Percentiles rank a stretch among this genome's conserved stretches.
phyloP scores from a whole-genome alignment of 495 filamentous ascomycete species.

The Rostrohypoxylon terebratum region DNA sequence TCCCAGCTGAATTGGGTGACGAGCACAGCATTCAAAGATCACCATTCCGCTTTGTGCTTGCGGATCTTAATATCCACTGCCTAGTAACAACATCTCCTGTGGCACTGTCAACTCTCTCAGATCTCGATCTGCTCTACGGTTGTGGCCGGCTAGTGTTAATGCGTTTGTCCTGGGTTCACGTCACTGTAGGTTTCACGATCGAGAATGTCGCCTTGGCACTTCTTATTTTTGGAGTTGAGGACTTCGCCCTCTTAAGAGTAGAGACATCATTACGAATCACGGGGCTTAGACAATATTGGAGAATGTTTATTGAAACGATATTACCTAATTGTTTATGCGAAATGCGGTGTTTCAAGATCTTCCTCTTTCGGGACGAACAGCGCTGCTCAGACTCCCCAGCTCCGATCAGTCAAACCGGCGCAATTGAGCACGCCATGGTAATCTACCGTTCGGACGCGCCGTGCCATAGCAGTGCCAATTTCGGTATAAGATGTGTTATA shows the following conservation, averaged over 20 bases:
- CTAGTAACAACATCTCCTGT: neutral
- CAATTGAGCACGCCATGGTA: neutral
- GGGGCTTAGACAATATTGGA: neutral
- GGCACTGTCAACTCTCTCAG: neutral
- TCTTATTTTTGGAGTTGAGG: neutral
- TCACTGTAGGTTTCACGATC: neutral
- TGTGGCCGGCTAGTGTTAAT: neutral
- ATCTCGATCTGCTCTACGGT: neutral
- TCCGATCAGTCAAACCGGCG: conserved; percentile 1
- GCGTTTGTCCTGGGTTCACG: neutral
- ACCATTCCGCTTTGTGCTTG: neutral
- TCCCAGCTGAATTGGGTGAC: neutral
- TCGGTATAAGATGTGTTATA: conserved; percentile 16
- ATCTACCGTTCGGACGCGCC: conserved; percentile 12
- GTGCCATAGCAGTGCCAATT: conserved; percentile 1
- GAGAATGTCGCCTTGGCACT: neutral
- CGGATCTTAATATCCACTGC: neutral
- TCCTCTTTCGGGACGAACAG: neutral
- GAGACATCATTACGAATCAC: neutral
- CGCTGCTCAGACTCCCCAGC: neutral
- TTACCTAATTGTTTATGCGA: neutral
- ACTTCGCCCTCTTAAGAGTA: neutral
- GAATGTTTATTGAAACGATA: conserved; percentile 3
- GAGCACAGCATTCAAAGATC: neutral
- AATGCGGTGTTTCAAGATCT: neutral